phyloP scores from a whole-genome alignment of 2,329 filamentous ascomycete genomes.

The Capronia coronata region DNA sequence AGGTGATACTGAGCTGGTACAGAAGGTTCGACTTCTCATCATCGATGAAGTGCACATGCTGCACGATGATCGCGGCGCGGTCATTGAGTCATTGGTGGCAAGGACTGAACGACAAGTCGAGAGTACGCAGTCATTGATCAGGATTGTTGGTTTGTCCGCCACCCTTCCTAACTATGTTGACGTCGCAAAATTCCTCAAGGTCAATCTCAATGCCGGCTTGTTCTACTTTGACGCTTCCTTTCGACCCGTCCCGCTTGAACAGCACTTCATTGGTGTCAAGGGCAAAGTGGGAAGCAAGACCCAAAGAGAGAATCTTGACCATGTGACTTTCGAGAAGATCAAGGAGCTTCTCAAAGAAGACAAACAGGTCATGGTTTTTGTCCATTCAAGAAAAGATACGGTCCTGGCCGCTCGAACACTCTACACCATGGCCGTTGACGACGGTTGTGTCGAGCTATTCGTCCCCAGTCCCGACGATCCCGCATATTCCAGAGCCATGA shows the following conservation, averaged over 20 bases:
- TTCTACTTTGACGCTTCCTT: conserved; percentile 98
- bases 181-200: conserved; percentile 92
- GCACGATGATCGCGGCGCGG: conserved; percentile 92
- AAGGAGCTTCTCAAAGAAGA: conserved; percentile 81
- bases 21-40: conserved; percentile 91
- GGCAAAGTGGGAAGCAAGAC: conserved; percentile 76
- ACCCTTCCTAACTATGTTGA: conserved; percentile 96
- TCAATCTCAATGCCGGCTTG: conserved; percentile 83
- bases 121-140: conserved; percentile 93
- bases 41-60: conserved; percentile 99
- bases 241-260: conserved; percentile 88
- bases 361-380: conserved; percentile 99
- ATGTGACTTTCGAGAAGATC: conserved; percentile 86
- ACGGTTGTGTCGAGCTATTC: conserved; percentile 72
- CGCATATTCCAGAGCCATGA: conserved; percentile 66
- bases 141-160: conserved; percentile 89
- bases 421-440: conserved; percentile 76
- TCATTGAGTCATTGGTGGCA: conserved; percentile 90
- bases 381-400: conserved; percentile 93
- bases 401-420: conserved; percentile 79
- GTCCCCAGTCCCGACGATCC: conserved; percentile 68
- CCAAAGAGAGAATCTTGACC: conserved; percentile 82
- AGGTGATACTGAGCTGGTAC: conserved; percentile 92
- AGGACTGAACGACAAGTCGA: conserved; percentile 94
- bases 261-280: conserved; percentile 95